Percentiles rank a stretch among this genome's conserved stretches.
phyloP scores from a whole-genome alignment of 805 yeast species.

The Saturnispora gosingensis region DNA sequence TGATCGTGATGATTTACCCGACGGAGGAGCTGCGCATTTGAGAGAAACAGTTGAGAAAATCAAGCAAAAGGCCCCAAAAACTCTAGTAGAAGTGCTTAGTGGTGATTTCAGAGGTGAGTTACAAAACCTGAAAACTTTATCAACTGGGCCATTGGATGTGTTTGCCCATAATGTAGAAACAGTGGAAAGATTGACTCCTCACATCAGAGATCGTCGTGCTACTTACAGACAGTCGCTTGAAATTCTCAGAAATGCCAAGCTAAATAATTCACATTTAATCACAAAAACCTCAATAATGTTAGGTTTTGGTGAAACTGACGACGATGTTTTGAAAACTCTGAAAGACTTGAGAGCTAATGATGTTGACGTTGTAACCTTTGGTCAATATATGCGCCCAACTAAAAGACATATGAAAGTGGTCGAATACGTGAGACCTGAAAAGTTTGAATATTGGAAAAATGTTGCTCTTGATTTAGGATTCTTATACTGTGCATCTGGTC shows the following conservation, averaged over 20 bases:
- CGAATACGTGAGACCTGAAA: slow-evolving; percentile 88
- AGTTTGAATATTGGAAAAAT: slow-evolving; percentile 88
- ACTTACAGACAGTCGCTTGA: slow-evolving; percentile 81
- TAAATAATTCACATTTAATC: slow-evolving; percentile 59
- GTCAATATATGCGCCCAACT: slow-evolving; percentile 98
- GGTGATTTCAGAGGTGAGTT: slow-evolving; percentile 95
- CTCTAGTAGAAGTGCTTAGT: slow-evolving; percentile 83
- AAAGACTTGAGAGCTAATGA: slow-evolving; percentile 62
- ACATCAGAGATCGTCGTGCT: slow-evolving; percentile 93
- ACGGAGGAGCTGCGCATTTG: slow-evolving; percentile 90
- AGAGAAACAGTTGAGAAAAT: slow-evolving; percentile 79
- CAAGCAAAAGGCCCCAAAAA: slow-evolving; percentile 82
- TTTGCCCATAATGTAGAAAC: slow-evolving; percentile 97
- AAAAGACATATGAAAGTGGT: slow-evolving; percentile 98
- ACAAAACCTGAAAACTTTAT: slow-evolving; percentile 69
- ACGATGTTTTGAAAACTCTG: slow-evolving; percentile 69
- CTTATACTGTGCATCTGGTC: slow-evolving; percentile 94
- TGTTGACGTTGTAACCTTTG: slow-evolving; percentile 96
- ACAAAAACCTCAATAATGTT: slow-evolving; percentile 95
- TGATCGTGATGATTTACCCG: slow-evolving; percentile 88
- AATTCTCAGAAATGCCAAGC: slow-evolving; percentile 75
- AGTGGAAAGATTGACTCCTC: slow-evolving; percentile 90
- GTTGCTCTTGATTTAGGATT: slow-evolving; percentile 84
- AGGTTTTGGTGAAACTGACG: slow-evolving; percentile 95
- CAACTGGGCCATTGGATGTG: slow-evolving; percentile 83